Evolutionary conservation across 192 early-diverging fungal species (phyloP).

Genomic region (Powellomyces hirtus): DNA sequence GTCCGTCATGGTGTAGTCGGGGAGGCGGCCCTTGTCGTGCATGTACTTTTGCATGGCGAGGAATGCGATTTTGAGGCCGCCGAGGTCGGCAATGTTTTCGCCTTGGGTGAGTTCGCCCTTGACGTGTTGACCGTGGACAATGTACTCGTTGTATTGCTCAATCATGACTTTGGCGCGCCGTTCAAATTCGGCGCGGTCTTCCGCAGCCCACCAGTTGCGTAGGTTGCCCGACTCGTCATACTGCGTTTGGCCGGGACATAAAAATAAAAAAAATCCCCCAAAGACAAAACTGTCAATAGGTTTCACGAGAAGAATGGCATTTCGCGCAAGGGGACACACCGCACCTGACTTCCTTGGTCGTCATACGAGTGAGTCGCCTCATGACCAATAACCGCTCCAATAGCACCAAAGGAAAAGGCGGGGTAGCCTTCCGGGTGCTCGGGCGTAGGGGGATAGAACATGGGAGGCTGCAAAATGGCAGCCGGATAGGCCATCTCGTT

Average conservation of each 20-base stretch:
- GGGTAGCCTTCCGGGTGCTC: not conserved
- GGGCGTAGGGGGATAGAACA: not conserved
- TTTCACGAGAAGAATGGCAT: no score
- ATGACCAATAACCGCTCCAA: constrained; percentile 56
- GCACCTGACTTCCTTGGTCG: not conserved
- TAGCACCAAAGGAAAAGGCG: constrained; percentile 46
- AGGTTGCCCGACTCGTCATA: constrained; percentile 38
- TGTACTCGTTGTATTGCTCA: constrained; percentile 61
- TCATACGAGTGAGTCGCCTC: constrained; percentile 17
- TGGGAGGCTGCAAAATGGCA: constrained; percentile 27
- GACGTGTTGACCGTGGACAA: constrained; percentile 41
- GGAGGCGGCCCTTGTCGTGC: not conserved
- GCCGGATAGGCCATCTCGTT: constrained; percentile 45
- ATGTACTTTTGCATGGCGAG: not conserved
- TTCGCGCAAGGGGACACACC: no score
- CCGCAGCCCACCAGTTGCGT: constrained; percentile 71
- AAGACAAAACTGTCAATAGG: no score
- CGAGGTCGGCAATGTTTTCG: constrained; percentile 72
- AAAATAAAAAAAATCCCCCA: constrained; percentile 35
- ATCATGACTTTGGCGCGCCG: constrained; percentile 52
- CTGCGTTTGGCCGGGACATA: constrained; percentile 24
- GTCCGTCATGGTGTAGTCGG: not conserved
- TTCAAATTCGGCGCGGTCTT: constrained; percentile 51
- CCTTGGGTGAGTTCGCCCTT: constrained; percentile 57
- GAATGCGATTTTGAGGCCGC: constrained; percentile 49